phyloP scores from a whole-genome alignment of 2,329 filamentous ascomycete genomes.

The Cylindrodendrum hubeiense region DNA sequence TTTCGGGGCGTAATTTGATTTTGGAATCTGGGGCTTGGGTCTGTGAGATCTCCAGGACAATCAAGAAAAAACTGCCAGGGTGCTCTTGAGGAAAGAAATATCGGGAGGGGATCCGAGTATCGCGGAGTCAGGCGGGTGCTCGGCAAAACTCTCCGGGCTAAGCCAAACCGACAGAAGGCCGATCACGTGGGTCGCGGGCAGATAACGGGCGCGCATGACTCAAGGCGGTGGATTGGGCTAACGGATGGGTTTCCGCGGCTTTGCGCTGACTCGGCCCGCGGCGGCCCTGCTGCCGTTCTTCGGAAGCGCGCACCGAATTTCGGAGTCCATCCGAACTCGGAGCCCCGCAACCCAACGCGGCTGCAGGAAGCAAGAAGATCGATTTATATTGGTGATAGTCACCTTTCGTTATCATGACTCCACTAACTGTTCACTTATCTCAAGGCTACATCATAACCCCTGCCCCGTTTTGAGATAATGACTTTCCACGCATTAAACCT shows the following conservation, averaged over 20 bases:
- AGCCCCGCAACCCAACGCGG: neutral
- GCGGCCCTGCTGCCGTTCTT: neutral
- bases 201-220: neutral
- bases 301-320: conserved; percentile 11
- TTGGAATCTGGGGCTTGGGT: neutral
- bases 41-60: conserved; percentile 1
- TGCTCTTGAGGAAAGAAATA: conserved; percentile 12
- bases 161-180: neutral
- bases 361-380: neutral
- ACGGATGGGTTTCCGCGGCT: neutral
- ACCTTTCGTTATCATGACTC: neutral
- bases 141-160: conserved; percentile 21
- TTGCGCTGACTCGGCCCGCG: neutral
- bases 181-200: conserved; percentile 15
- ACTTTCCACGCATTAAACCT: neutral
- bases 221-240: neutral
- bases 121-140: neutral
- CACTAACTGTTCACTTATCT: neutral
- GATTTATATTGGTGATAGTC: neutral
- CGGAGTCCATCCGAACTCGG: conserved; percentile 12
- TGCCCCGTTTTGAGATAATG: too few species aligned
- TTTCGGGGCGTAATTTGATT: conserved; percentile 19
- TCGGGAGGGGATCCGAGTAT: conserved; percentile 20
- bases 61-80: neutral
- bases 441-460: too few species aligned